A percentile compares a stretch with the other conserved stretches of the same genome.
phyloP scores from a whole-genome alignment of 768 basidiomycete genomes.

The Strobilomyces confusus region DNA sequence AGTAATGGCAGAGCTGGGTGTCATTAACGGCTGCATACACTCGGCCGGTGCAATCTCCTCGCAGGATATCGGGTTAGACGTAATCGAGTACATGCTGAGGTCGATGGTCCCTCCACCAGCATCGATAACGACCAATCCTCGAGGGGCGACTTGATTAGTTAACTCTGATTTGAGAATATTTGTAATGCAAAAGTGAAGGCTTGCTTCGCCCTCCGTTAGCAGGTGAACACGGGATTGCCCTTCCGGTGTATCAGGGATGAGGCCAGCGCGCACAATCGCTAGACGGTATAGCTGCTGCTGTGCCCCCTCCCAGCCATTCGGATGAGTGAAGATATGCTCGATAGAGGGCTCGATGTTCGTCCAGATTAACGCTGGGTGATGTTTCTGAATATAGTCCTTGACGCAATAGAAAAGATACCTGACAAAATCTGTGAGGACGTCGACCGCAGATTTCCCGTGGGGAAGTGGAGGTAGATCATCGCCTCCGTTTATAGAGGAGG shows the following conservation, averaged over 20 bases:
- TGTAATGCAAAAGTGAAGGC: neutral
- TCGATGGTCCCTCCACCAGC: neutral
- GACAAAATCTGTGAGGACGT: neutral
- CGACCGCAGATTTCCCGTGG: neutral
- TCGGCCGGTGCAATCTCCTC: neutral
- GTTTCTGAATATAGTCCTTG: neutral
- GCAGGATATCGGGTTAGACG: neutral
- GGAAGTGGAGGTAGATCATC: neutral
- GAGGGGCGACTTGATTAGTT: neutral
- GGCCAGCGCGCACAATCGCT: neutral
- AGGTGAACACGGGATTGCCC: slow-evolving; percentile 5
- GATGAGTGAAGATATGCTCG: slow-evolving; percentile 20
- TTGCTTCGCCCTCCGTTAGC: neutral
- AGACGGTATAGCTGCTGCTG: slow-evolving; percentile 17
- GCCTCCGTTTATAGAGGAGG: neutral
- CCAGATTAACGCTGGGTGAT: neutral
- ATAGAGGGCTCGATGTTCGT: slow-evolving; percentile 3
- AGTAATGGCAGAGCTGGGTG: neutral
- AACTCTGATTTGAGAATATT: neutral
- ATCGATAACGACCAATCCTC: neutral
- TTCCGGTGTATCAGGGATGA: slow-evolving; percentile 10
- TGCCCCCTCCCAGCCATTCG: slow-evolving; percentile 10
- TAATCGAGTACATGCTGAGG: neutral
- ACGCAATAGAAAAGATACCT: neutral
- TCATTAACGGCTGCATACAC: neutral